Evolutionary conservation across 2,329 filamentous ascomycete species (phyloP).

Genomic region (Penicillium sp.): DNA sequence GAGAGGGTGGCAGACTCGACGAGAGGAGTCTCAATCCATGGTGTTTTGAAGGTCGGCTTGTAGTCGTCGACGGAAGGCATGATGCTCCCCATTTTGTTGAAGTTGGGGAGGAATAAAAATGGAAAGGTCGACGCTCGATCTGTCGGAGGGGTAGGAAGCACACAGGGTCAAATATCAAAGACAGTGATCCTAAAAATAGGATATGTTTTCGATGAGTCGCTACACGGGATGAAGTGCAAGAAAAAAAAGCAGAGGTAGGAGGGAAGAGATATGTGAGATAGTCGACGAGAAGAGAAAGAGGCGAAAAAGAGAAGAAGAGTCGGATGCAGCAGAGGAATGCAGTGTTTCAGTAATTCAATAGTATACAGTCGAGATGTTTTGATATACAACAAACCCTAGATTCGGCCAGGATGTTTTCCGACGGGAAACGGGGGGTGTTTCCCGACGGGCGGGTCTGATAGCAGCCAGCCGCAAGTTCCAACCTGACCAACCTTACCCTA

Average conservation of each 20-base stretch:
- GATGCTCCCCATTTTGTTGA: constrained; percentile 43
- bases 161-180: constrained; percentile 14
- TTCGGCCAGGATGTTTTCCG: constrained; percentile 35
- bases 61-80: constrained; percentile 29
- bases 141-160: not conserved
- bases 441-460: constrained; percentile 22
- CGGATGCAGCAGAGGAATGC: constrained; percentile 3
- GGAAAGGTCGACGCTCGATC: not conserved
- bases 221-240: constrained; percentile 17
- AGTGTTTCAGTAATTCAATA: constrained; percentile 19
- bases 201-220: constrained; percentile 12
- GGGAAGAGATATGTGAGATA: constrained; percentile 7
- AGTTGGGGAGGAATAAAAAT: constrained; percentile 2
- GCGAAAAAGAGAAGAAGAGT: constrained; percentile 11
- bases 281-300: constrained; percentile 7
- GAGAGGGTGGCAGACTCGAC: constrained; percentile 70
- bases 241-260: constrained; percentile 7
- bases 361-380: constrained; percentile 32
- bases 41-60: constrained; percentile 41
- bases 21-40: constrained; percentile 75
- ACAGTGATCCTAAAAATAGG: constrained; percentile 15
- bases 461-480: not conserved
- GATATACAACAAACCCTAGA: constrained; percentile 36
- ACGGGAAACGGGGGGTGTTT: constrained; percentile 39
- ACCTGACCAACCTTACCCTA: constrained; percentile 4